Evolutionary conservation across 2,329 filamentous ascomycete species (phyloP).

Genomic region (Balansia obtecta): DNA sequence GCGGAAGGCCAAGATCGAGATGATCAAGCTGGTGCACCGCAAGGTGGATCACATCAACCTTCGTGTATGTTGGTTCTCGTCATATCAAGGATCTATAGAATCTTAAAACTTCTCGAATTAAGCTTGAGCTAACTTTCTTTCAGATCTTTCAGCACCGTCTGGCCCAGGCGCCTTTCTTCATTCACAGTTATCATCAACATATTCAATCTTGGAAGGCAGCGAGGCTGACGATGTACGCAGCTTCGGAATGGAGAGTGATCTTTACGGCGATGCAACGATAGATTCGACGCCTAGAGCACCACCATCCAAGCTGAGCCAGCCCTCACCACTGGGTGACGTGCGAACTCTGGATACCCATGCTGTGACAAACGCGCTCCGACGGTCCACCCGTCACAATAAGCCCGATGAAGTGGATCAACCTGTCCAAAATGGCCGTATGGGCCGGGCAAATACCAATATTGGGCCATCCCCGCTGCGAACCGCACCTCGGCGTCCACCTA

Average conservation of each 20-base stretch:
- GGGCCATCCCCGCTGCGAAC: slow-evolving; percentile 4
- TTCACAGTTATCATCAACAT: neutral
- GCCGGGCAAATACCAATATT: neutral
- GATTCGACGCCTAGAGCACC: slow-evolving; percentile 14
- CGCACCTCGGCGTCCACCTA: slow-evolving; percentile 3
- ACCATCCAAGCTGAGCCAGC: neutral
- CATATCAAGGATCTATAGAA: neutral
- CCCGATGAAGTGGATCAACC: slow-evolving; percentile 2
- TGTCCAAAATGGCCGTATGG: neutral
- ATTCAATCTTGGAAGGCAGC: slow-evolving; percentile 8
- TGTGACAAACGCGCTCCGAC: neutral
- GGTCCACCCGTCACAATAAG: neutral
- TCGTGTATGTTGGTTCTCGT: slow-evolving; percentile 2
- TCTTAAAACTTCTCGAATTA: no score
- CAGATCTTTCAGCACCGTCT: slow-evolving; percentile 5
- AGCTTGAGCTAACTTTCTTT: neutral
- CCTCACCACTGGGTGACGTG: neutral
- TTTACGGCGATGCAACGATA: slow-evolving; percentile 25
- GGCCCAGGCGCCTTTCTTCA: neutral
- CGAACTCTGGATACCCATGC: neutral
- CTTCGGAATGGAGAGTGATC: slow-evolving; percentile 24
- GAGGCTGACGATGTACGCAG: slow-evolving; percentile 22
- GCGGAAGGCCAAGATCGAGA: slow-evolving; percentile 5
- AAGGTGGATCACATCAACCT: neutral
- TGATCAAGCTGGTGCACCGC: neutral